Evolutionary conservation across 129 eudicot genomes (phyloP).

Genomic region (Flaveria ramosissima): DNA sequence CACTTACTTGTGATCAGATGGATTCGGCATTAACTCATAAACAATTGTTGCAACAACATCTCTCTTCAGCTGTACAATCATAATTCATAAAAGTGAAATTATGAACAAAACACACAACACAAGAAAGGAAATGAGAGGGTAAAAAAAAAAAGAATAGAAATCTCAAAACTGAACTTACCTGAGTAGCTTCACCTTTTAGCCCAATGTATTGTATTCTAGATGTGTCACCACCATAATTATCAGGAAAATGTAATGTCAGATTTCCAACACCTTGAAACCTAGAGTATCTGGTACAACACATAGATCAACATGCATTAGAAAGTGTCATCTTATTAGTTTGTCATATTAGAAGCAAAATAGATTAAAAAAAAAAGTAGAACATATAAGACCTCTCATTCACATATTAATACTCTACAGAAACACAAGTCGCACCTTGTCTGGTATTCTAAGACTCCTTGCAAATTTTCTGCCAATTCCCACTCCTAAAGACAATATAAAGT

Average conservation of each 20-base stretch:
- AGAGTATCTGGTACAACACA: constrained; percentile 62
- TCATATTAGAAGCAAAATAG: constrained; percentile 12
- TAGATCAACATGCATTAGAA: constrained; percentile 17
- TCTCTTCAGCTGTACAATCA: constrained; percentile 71
- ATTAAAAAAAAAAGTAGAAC: not conserved
- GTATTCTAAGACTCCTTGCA: constrained; percentile 87
- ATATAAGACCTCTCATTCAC: constrained; percentile 8
- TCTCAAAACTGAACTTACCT: constrained; percentile 49
- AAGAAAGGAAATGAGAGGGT: not conserved
- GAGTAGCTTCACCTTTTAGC: constrained; percentile 98
- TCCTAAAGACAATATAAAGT: constrained; percentile 47
- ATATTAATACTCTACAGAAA: constrained; percentile 2
- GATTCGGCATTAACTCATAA: constrained; percentile 95
- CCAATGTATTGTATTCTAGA: constrained; percentile 92
- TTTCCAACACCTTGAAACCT: constrained; percentile 94
- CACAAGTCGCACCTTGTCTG: constrained; percentile 77
- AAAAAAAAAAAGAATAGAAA: not conserved
- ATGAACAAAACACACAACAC: not conserved
- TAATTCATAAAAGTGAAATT: constrained; percentile 9
- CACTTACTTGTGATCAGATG: constrained; percentile 98
- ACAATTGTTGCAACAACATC: constrained; percentile 93
- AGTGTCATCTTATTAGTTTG: constrained; percentile 5
- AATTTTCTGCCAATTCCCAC: constrained; percentile 94
- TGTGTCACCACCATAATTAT: constrained; percentile 87
- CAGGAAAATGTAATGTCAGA: constrained; percentile 96